phyloP scores from a whole-genome alignment of 176 grass and related monocot species.

The Ananas comosus region DNA sequence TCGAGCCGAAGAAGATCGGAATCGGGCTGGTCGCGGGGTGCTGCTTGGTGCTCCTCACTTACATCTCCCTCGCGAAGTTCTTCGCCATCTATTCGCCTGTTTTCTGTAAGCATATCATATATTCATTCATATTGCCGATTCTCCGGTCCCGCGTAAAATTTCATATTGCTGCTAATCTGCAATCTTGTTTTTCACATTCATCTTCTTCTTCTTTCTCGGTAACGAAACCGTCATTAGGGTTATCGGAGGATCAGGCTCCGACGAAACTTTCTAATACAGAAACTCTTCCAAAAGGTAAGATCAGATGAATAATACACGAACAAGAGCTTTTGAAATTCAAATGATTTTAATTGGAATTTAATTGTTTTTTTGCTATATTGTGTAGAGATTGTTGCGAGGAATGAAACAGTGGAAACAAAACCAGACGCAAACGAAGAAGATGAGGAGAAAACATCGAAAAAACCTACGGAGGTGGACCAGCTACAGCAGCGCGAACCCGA shows the following conservation, averaged over 20 bases:
- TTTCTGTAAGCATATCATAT: conserved; percentile 29
- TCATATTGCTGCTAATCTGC: no score
- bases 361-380: no score
- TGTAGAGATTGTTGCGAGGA: not conserved
- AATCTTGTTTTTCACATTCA: no score
- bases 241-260: not conserved
- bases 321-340: no score
- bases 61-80: conserved; percentile 56
- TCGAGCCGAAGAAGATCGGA: conserved; percentile 61
- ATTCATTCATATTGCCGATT: not conserved
- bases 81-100: conserved; percentile 67
- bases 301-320: not conserved
- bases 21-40: conserved; percentile 46
- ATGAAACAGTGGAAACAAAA: not conserved
- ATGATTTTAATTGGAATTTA: no score
- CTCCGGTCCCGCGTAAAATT: no score
- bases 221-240: not conserved
- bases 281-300: not conserved
- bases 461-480: not conserved
- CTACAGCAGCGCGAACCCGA: no score
- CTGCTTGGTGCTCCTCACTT: conserved; percentile 58
- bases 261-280: not conserved
- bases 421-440: not conserved
- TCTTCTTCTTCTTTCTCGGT: not conserved
- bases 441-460: not conserved